A percentile compares a stretch with the other conserved stretches of the same genome.
Conservation (phyloP, 2,329 filamentous ascomycete species). For the Pseudophaeomoniella oleicola region DNA sequence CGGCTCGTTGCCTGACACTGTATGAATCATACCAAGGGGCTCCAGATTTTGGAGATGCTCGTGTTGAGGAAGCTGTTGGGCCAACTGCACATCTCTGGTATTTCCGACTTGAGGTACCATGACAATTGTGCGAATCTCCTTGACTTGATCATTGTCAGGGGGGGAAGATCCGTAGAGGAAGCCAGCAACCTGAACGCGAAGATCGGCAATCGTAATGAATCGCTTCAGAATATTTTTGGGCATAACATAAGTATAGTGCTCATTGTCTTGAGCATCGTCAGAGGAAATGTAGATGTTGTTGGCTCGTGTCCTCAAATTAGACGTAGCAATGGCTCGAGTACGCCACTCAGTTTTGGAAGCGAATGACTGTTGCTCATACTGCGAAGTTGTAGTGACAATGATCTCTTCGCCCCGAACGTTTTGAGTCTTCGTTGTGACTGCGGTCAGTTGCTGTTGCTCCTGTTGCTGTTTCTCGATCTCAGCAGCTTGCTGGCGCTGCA, state of each 20-base stretch:
- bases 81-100: slow-evolving; percentile 79
- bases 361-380: slow-evolving; percentile 95
- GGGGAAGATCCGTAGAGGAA: slow-evolving; percentile 91
- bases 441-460: slow-evolving; percentile 90
- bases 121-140: slow-evolving; percentile 91
- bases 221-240: slow-evolving; percentile 97
- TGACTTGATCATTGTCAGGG: slow-evolving; percentile 88
- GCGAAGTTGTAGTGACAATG: slow-evolving; percentile 92
- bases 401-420: slow-evolving; percentile 96
- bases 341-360: slow-evolving; percentile 99
- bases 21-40: slow-evolving; percentile 89
- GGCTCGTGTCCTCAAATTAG: slow-evolving; percentile 79
- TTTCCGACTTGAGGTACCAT: slow-evolving; percentile 96
- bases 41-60: slow-evolving; percentile 78
- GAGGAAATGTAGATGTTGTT: slow-evolving; percentile 99
- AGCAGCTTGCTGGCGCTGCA: slow-evolving; percentile 95
- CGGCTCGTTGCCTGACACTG: slow-evolving; percentile 82
- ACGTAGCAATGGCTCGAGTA: slow-evolving; percentile 88
- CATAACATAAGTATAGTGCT: slow-evolving; percentile 89
- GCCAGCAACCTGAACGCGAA: slow-evolving; percentile 89
- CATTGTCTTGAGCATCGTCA: slow-evolving; percentile 80
- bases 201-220: slow-evolving; percentile 93
- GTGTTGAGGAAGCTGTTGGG: slow-evolving; percentile 79
- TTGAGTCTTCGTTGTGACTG: slow-evolving; percentile 95
- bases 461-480: slow-evolving; percentile 99